A percentile compares a stretch with the other conserved stretches of the same genome.
Conservation (phyloP, 2,329 filamentous ascomycete genomes). For the Claviceps monticola region DNA sequence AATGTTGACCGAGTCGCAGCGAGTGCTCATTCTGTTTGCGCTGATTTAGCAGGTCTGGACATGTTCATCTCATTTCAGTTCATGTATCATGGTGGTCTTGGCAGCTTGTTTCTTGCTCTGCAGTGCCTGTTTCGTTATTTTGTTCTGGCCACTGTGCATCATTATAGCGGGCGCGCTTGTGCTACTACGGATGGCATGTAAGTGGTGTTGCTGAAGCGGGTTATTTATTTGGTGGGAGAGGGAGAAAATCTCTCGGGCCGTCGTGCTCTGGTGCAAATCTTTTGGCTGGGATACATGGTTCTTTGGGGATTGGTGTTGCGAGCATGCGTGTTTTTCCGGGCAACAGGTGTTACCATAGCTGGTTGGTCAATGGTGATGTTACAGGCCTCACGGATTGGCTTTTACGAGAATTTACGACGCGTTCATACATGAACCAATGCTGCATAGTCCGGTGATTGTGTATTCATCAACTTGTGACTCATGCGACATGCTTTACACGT, state of each 20-base stretch:
- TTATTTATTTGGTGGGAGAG: conserved; percentile 12
- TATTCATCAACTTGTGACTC: too few species aligned
- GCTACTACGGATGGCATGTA: conserved; percentile 18
- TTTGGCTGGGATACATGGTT: not conserved
- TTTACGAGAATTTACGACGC: conserved; percentile 26
- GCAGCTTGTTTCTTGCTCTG: conserved; percentile 8
- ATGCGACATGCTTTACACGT: too few species aligned
- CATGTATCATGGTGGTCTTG: too few species aligned
- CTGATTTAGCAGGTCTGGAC: too few species aligned
- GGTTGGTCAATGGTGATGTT: conserved; percentile 13
- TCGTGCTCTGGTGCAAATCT: conserved; percentile 18
- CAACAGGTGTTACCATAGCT: conserved; percentile 13
- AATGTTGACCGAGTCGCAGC: conserved; percentile 22
- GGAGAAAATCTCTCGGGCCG: conserved; percentile 15
- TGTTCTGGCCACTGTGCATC: conserved; percentile 13
- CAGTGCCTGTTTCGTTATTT: not conserved
- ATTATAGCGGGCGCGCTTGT: conserved; percentile 15
- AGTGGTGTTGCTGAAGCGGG: conserved; percentile 18
- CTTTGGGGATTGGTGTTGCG: conserved; percentile 5
- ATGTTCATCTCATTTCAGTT: too few species aligned
- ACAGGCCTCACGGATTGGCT: conserved; percentile 17
- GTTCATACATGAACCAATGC: conserved; percentile 8
- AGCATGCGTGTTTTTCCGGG: conserved; percentile 16
- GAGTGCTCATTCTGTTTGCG: conserved; percentile 13
- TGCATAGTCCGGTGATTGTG: too few species aligned